Evolutionary conservation across 2,329 filamentous ascomycete genomes (phyloP).

Genomic region (Sclerotiophoma versabilis): DNA sequence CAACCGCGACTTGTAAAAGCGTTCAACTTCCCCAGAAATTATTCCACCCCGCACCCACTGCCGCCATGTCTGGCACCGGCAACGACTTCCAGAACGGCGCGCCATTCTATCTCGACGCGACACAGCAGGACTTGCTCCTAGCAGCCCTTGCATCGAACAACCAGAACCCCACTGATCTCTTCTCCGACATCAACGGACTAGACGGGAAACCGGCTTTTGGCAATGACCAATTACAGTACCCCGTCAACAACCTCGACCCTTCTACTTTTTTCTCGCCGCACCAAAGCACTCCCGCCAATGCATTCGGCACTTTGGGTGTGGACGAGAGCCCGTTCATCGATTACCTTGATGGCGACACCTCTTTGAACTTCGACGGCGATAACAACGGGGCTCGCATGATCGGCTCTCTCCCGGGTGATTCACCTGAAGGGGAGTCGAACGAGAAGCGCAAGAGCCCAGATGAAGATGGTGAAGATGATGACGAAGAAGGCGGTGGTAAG

Average conservation of each 20-base stretch:
- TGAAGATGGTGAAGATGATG: conserved; percentile 64
- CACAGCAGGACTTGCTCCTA: conserved; percentile 57
- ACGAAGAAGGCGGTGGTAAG: conserved; percentile 74
- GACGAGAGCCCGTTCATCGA: conserved; percentile 85
- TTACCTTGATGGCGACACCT: conserved; percentile 77
- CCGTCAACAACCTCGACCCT: conserved; percentile 44
- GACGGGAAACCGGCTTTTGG: conserved; percentile 25
- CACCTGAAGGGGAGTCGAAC: conserved; percentile 57
- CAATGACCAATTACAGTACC: conserved; percentile 42
- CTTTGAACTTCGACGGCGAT: conserved; percentile 75
- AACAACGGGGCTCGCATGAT: conserved; percentile 70
- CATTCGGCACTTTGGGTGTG: conserved; percentile 54
- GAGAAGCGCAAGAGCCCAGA: conserved; percentile 76
- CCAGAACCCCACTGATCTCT: conserved; percentile 42
- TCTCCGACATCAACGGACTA: conserved; percentile 19
- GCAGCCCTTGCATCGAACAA: conserved; percentile 58
- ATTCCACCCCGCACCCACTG: conserved; percentile 25
- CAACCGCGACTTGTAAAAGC: background rate
- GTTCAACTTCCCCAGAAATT: conserved; percentile 1
- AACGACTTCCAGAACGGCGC: conserved; percentile 51
- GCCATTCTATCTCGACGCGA: conserved; percentile 54
- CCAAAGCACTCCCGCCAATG: conserved; percentile 49
- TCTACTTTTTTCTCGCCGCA: conserved; percentile 48
- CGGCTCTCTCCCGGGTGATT: conserved; percentile 71
- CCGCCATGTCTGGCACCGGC: conserved; percentile 47